phyloP scores from a whole-genome alignment of 176 grass and related monocot genomes.

The Zoysia pacifica region DNA sequence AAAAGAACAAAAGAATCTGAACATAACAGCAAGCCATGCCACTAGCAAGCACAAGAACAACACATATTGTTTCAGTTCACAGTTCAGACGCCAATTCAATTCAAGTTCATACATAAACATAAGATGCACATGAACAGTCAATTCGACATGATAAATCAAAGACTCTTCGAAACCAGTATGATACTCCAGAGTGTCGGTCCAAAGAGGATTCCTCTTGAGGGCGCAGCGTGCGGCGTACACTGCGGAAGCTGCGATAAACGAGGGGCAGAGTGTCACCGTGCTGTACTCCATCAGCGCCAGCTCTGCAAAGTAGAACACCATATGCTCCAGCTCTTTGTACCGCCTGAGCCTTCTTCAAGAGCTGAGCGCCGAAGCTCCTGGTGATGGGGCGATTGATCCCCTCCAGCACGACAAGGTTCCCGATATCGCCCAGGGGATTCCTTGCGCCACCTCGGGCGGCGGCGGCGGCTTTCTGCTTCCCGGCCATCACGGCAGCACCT shows the following conservation, averaged over 20 bases:
- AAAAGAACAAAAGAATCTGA: too few relatives aligned
- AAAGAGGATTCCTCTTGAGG: slow-evolving; percentile 63
- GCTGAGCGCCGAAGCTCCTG: slow-evolving; percentile 63
- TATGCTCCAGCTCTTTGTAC: slow-evolving; percentile 63
- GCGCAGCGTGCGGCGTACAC: slow-evolving; percentile 69
- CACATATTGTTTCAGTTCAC: too few relatives aligned
- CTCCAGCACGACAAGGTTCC: slow-evolving; percentile 53
- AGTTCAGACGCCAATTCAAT: too few relatives aligned
- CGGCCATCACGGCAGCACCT: slow-evolving; percentile 38
- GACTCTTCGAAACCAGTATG: slow-evolving; percentile 56
- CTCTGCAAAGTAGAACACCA: slow-evolving; percentile 66
- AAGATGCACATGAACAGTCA: too few relatives aligned
- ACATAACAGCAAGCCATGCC: too few relatives aligned
- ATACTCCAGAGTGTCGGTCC: slow-evolving; percentile 61
- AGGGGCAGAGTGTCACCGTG: slow-evolving; percentile 41
- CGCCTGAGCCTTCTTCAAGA: slow-evolving; percentile 60
- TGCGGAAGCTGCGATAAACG: slow-evolving; percentile 51
- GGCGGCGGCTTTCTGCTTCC: slow-evolving; percentile 50
- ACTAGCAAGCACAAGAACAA: too few relatives aligned
- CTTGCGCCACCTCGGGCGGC: slow-evolving; percentile 29
- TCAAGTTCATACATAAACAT: too few relatives aligned
- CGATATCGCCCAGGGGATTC: slow-evolving; percentile 63
- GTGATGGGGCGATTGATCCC: slow-evolving; percentile 56
- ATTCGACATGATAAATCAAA: too few relatives aligned
- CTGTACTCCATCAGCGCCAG: slow-evolving; percentile 60